Evolutionary conservation across 2,329 filamentous ascomycete genomes (phyloP).

Genomic region (Ceratocystis destructans): DNA sequence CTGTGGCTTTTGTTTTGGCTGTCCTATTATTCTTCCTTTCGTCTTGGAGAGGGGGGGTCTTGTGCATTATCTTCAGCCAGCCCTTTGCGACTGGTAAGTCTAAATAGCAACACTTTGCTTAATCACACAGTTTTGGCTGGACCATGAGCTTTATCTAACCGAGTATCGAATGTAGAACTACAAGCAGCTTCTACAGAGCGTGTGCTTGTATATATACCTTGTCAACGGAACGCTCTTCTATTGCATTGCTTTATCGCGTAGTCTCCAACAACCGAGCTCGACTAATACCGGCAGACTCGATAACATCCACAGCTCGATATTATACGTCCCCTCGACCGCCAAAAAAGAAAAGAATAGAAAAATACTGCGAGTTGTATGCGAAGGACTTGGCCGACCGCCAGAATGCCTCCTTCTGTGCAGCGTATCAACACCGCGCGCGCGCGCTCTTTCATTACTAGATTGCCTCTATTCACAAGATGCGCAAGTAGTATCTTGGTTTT

Average conservation of each 20-base stretch:
- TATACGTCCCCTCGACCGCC: too few relatives aligned
- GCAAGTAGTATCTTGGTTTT: constrained; percentile 41
- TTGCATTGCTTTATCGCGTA: too few relatives aligned
- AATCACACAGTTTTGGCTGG: too few relatives aligned
- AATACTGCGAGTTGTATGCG: background rate
- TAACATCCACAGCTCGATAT: too few relatives aligned
- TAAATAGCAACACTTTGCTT: background rate
- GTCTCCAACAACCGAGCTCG: too few relatives aligned
- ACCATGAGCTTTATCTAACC: too few relatives aligned
- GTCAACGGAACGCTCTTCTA: too few relatives aligned
- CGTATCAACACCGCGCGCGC: constrained; percentile 48
- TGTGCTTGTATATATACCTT: too few relatives aligned
- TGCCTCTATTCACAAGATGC: constrained; percentile 73
- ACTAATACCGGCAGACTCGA: too few relatives aligned
- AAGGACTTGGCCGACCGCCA: background rate
- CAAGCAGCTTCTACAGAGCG: too few relatives aligned
- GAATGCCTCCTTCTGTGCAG: constrained; percentile 15
- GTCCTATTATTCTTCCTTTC: background rate
- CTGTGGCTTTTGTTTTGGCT: background rate
- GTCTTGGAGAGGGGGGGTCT: background rate
- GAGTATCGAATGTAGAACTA: too few relatives aligned
- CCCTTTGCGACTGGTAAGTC: background rate
- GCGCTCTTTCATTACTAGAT: constrained; percentile 65
- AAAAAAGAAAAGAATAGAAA: too few relatives aligned
- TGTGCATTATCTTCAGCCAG: background rate